Evolutionary conservation across 768 basidiomycete species (phyloP).

Genomic region (Tubosaeta sp.): DNA sequence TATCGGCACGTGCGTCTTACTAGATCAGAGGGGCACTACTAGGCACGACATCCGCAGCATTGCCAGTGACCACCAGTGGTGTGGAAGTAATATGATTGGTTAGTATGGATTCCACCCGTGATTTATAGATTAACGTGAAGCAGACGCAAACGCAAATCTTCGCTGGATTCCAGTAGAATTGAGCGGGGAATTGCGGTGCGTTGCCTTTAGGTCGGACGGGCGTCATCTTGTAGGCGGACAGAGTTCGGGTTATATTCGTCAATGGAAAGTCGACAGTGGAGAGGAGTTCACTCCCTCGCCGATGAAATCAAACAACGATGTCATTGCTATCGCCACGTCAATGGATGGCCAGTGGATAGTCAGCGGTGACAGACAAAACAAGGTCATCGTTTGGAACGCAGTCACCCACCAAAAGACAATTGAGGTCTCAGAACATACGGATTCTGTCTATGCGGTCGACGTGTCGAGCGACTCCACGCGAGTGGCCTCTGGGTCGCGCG

Average conservation of each 20-base stretch:
- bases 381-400: background rate
- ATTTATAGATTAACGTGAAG: too few relatives aligned
- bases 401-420: background rate
- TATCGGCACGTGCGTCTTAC: too few relatives aligned
- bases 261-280: background rate
- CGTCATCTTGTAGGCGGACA: background rate
- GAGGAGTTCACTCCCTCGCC: background rate
- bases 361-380: background rate
- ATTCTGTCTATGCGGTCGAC: background rate
- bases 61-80: too few relatives aligned
- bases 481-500: background rate
- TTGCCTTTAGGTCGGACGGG: background rate
- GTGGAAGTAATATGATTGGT: background rate
- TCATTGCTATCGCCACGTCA: background rate
- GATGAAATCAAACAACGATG: background rate
- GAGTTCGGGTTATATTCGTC: background rate
- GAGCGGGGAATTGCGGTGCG: background rate
- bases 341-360: slow-evolving; percentile 2
- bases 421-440: background rate
- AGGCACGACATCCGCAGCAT: too few relatives aligned
- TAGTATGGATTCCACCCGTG: too few relatives aligned
- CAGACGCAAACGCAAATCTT: background rate
- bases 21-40: too few relatives aligned
- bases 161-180: too few relatives aligned
- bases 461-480: background rate